These are phyloP conservation scores for Vigna unguiculata DNA, from an alignment of 306 rosid species.

Conservation along the genomic window DNA sequence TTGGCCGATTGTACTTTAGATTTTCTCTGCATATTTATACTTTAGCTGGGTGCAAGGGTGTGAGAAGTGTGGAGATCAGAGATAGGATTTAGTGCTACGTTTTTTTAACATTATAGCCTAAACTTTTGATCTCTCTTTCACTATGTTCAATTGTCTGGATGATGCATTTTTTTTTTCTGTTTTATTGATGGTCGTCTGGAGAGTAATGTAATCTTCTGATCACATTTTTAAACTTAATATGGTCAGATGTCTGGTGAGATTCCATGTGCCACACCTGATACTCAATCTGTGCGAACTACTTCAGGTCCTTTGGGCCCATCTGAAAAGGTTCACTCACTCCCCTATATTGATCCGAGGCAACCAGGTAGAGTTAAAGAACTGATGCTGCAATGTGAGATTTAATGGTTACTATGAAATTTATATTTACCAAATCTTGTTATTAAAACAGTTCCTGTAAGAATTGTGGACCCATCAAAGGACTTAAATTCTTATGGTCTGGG, in stretches of 20 bases:
- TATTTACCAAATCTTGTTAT: slow-evolving; percentile 40
- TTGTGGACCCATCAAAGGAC: slow-evolving; percentile 95
- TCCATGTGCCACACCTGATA: slow-evolving; percentile 89
- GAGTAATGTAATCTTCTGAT: slow-evolving; percentile 6
- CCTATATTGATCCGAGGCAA: slow-evolving; percentile 81
- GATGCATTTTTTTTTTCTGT: slow-evolving; percentile 2
- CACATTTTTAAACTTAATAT: neutral
- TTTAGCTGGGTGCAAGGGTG: neutral
- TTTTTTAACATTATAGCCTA: neutral
- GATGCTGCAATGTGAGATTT: slow-evolving; percentile 32
- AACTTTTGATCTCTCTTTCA: slow-evolving; percentile 25
- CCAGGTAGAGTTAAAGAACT: slow-evolving; percentile 66
- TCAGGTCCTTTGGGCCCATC: slow-evolving; percentile 94
- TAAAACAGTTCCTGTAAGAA: slow-evolving; percentile 86
- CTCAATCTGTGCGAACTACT: slow-evolving; percentile 88
- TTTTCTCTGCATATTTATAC: slow-evolving; percentile 9
- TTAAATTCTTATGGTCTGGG: slow-evolving; percentile 96
- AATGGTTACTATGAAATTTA: slow-evolving; percentile 25
- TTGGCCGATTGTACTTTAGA: slow-evolving; percentile 16
- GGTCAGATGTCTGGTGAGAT: slow-evolving; percentile 91
- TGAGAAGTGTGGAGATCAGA: neutral
- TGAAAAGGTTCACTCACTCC: slow-evolving; percentile 70
- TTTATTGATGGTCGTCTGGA: neutral
- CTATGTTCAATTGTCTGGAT: slow-evolving; percentile 14
- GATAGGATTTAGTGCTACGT: neutral